Evolutionary conservation across 495 filamentous ascomycete genomes (phyloP), one percentile per base, ranked within the genome.

Genomic region (Thozetella sp.): DNA sequence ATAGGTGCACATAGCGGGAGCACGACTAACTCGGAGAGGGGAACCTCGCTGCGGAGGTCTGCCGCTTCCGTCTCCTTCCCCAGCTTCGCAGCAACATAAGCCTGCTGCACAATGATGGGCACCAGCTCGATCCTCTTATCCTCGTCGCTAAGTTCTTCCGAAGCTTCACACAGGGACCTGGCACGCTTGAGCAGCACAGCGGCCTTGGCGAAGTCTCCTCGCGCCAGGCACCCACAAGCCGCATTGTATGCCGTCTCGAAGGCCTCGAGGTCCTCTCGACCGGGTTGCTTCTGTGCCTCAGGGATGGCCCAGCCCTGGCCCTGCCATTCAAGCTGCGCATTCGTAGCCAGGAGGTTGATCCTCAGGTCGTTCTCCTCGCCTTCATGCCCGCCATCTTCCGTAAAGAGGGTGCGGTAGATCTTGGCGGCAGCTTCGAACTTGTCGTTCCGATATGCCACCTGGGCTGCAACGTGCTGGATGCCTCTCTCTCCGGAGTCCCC

Each of bases 181-280:
- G 96, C 90, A 55, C 92, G 84, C 76, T 90, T 93, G 30, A 99
- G 76, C 48, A 98, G 79, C 19, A 97, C 72, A 55, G 90, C 86
- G 3, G 86, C 92, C 66, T 93, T 87, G 20, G 70, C 76, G 53
- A 93, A 83, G 62, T 93, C 91, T 12, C 89, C 90, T 59, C 88
- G 82, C 11, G 92, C 92, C 67, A 98, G 90, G 69, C 88, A 89
- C 46, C 83, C 84, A 70, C 94, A 98, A 22, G 93, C 96, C 9
- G 89, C 88, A 77, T 99, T 99, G 74, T 93, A 99, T 0, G 92
- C 85, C 3, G 90, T 96, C 74, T 99, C 95, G 64, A 98, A 99
- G 2, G 88, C 88, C 67, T 97, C 92, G 50, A 97, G 72, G 66
- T 96, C 92, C 57, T 93, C 91, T 59, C 88, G 81, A 19, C 76